A percentile compares a stretch with the other conserved stretches of the same genome.
Evolutionary conservation across 345 rosid genomes (phyloP).

Genomic region (Populus pruinosa): DNA sequence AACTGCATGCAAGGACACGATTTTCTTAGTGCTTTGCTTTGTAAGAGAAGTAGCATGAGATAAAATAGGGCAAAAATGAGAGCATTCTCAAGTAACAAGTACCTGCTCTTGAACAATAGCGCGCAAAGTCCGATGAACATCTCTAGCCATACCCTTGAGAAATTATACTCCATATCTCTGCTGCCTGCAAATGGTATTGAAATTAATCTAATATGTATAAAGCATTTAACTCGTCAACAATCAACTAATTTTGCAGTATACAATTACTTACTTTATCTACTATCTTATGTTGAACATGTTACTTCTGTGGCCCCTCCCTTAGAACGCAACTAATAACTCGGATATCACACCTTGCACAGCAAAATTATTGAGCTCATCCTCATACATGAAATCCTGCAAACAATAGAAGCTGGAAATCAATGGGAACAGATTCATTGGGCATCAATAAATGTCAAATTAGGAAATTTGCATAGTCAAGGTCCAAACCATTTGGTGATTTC

Average conservation of each 20-base stretch:
- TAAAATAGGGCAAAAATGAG: background rate
- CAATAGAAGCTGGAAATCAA: background rate
- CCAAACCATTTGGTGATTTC: constrained; percentile 30
- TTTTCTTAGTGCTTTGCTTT: background rate
- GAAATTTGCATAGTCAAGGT: background rate
- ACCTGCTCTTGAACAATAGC: constrained; percentile 35
- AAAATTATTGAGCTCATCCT: constrained; percentile 30
- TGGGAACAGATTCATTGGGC: background rate
- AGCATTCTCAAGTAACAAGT: background rate
- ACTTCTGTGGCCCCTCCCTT: constrained; percentile 33
- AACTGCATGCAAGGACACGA: background rate
- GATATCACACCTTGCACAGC: constrained; percentile 27
- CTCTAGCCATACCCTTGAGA: constrained; percentile 33
- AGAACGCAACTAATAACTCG: constrained; percentile 30
- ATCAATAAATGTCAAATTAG: background rate
- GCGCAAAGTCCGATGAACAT: constrained; percentile 33
- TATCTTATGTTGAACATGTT: constrained; percentile 34
- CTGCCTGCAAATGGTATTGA: constrained; percentile 19
- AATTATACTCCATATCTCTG: constrained; percentile 24
- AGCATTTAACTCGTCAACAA: background rate
- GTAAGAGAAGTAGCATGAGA: background rate
- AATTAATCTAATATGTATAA: background rate
- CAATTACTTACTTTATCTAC: constrained; percentile 15
- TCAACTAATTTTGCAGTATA: background rate
- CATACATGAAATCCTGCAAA: constrained; percentile 30